Percentiles rank a stretch among this genome's conserved stretches.
These are phyloP conservation scores for Salix dunnii DNA, from an alignment of 345 rosid genomes.

Conservation along the genomic window DNA sequence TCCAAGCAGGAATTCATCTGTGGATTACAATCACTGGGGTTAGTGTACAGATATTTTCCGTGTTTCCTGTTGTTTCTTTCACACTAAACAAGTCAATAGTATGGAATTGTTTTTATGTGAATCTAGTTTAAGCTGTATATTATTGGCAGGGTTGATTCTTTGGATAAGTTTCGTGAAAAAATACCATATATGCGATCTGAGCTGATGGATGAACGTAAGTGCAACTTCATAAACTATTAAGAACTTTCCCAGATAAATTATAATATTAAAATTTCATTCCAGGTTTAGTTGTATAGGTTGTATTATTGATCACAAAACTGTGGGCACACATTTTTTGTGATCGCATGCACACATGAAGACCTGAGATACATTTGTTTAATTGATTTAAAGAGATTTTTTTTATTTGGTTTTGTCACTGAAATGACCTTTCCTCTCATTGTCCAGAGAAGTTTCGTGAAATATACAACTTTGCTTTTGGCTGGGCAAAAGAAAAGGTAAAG, in stretches of 20 bases:
- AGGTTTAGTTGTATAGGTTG: neutral
- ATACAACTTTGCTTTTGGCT: slow-evolving; percentile 90
- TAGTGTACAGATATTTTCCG: slow-evolving; percentile 16
- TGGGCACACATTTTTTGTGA: neutral
- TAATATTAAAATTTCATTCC: neutral
- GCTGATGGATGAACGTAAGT: slow-evolving; percentile 93
- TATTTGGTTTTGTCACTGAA: slow-evolving; percentile 8
- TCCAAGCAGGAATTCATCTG: slow-evolving; percentile 81
- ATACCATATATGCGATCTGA: slow-evolving; percentile 81
- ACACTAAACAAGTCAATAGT: neutral
- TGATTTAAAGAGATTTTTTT: neutral
- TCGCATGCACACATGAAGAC: neutral
- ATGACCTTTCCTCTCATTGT: slow-evolving; percentile 8
- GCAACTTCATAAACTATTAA: slow-evolving; percentile 3
- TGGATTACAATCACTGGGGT: slow-evolving; percentile 89
- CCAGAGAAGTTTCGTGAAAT: slow-evolving; percentile 94
- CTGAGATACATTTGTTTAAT: neutral
- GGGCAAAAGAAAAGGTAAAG: slow-evolving; percentile 97
- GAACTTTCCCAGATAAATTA: neutral
- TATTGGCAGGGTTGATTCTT: slow-evolving; percentile 81
- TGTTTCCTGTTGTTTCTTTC: neutral
- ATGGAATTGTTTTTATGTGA: slow-evolving; percentile 7
- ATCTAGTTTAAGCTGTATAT: slow-evolving; percentile 22
- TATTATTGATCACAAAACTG: neutral
- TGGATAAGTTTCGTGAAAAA: slow-evolving; percentile 78